These are phyloP conservation scores for Penicillium aurantiogriseum DNA, from an alignment of 2,329 filamentous ascomycete genomes.

Conservation along the genomic window DNA sequence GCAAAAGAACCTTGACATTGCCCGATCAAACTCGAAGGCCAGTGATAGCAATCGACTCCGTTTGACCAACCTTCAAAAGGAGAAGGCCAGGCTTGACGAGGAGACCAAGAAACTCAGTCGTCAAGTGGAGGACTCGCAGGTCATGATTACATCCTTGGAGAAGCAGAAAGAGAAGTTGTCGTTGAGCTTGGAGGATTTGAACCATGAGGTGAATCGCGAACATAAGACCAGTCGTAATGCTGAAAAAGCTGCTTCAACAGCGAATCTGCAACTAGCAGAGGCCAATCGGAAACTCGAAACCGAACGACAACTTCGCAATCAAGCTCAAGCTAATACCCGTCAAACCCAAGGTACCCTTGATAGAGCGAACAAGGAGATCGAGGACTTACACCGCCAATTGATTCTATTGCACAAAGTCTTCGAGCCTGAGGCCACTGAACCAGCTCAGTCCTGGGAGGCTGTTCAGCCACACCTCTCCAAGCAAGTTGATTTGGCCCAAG, in stretches of 20 bases:
- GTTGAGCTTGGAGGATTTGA: constrained; percentile 84
- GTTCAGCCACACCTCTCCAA: constrained; percentile 66
- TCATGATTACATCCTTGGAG: constrained; percentile 78
- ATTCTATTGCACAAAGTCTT: constrained; percentile 82
- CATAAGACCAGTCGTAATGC: constrained; percentile 86
- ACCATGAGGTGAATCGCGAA: constrained; percentile 85
- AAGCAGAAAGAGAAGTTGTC: constrained; percentile 94
- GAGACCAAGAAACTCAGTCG: constrained; percentile 76
- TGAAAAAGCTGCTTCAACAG: constrained; percentile 79
- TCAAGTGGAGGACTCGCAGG: constrained; percentile 80
- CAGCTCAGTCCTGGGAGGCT: constrained; percentile 66
- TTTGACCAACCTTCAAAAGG: constrained; percentile 71
- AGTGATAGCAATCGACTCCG: constrained; percentile 79
- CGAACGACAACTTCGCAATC: constrained; percentile 77
- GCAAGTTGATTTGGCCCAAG: constrained; percentile 74
- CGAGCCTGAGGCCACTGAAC: constrained; percentile 68
- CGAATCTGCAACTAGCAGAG: constrained; percentile 81
- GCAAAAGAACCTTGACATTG: constrained; percentile 95
- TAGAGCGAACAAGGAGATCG: constrained; percentile 74
- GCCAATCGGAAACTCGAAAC: constrained; percentile 86
- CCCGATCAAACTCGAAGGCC: constrained; percentile 80
- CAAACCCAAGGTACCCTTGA: constrained; percentile 78
- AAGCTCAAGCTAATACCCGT: constrained; percentile 81
- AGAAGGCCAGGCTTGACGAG: constrained; percentile 80
- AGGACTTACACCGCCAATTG: constrained; percentile 75